Base-by-base conservation (phyloP, 768 basidiomycete species). In the Cubamyces lactineus region DNA sequence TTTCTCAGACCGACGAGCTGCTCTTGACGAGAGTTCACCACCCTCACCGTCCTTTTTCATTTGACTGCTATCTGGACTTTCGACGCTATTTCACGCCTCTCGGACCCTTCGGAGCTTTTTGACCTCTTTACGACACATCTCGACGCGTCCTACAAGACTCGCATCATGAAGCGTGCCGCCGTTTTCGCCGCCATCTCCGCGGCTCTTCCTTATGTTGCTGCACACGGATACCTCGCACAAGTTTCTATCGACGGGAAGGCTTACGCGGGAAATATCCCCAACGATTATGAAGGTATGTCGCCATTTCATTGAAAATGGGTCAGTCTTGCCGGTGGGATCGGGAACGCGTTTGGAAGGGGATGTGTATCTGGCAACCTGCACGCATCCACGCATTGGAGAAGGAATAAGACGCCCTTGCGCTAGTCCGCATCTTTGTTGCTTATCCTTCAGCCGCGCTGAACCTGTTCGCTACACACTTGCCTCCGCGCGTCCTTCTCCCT, bases 221-320 rank as follows among this genome's bases (percentile, higher is more conserved):
- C 77, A 17, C 82, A 84, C 56, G 82, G 82, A 6, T 82, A 76
- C 61, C 65, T 84, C 34, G 73, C 73, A 3, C 66, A 73, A 53
- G 73, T 84, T 19, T 65, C 69, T 42, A 77, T 84, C 26, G 80
- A 82, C 48, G 82, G 82, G 45, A 75, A 72, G 51, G 54, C 59
- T 8, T 84, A 82, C 70, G 34, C 63, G 47, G 82, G 82, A 57
- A 79, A 82, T 62, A 66, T 72, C 5, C 80, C 80, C 53, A 76
- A 76, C 57, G 74, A 78, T n/a, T 61, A 75, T 53, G 70, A 74
- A 39, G 67, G 67, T 63, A 67, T 64, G 51, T 53, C 5, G 8
- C 26, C 17, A n/a, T 38, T 30, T 5, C 42, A 15, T n/a, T 16
- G 7, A 7, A 7, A 7, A 28, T 3, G 28, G 3, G 7, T 28